Evolutionary conservation across 352 stramenopile species (phyloP).

Genomic region (Phytophthora aleatoria): DNA sequence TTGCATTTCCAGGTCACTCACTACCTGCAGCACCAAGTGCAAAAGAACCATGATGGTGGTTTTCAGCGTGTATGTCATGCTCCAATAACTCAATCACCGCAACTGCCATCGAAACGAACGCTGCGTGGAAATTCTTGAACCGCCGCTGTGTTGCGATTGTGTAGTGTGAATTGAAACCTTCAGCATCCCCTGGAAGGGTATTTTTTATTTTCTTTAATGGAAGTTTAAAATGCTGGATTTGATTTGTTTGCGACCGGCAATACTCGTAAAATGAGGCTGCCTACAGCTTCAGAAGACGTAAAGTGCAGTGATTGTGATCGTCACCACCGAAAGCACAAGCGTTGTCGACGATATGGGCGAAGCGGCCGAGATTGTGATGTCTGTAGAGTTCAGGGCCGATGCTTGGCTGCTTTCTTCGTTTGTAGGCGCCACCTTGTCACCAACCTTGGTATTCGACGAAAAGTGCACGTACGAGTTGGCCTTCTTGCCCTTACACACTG

Average conservation of each 20-base stretch:
- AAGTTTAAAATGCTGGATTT: no score
- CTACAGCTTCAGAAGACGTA: background rate
- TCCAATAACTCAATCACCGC: no score
- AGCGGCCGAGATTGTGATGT: slow-evolving; percentile 6
- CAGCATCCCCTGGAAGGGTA: no score
- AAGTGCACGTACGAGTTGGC: slow-evolving; percentile 34
- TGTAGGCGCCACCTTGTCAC: slow-evolving; percentile 32
- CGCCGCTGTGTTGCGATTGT: slow-evolving; percentile 14
- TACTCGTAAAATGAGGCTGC: no score
- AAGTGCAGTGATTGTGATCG: background rate
- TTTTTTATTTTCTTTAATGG: no score
- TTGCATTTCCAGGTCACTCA: slow-evolving; percentile 17
- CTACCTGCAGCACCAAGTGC: background rate
- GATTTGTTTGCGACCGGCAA: no score
- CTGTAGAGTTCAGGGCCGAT: slow-evolving; percentile 16
- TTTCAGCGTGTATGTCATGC: no score
- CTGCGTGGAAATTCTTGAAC: slow-evolving; percentile 4
- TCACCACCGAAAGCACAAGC: background rate
- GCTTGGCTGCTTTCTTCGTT: slow-evolving; percentile 28
- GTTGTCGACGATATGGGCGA: background rate
- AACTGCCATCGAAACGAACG: slow-evolving; percentile 20
- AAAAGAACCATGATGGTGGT: no score
- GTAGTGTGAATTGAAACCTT: slow-evolving; percentile 30
- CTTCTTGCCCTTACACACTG: slow-evolving; percentile 45
- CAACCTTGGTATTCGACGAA: slow-evolving; percentile 17